Evolutionary conservation across 1,284 basidiomycete species (phyloP).

Genomic region (Sporisorium sorghi): DNA sequence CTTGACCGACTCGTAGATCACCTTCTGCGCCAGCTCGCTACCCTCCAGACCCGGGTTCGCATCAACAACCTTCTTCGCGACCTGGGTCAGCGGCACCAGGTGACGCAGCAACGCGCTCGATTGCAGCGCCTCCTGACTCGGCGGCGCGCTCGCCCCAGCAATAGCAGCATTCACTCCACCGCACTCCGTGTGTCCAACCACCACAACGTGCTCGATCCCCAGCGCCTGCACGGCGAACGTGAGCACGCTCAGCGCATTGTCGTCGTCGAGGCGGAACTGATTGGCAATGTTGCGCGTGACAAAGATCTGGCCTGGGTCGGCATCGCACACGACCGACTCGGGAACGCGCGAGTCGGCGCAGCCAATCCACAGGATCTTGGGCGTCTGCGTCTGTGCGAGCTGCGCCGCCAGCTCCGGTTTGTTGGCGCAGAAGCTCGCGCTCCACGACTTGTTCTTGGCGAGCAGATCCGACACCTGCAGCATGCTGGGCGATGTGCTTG

Average conservation of each 20-base stretch:
- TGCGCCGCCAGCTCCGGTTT: constrained; percentile 77
- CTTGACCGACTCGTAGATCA: constrained; percentile 74
- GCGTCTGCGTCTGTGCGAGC: constrained; percentile 77
- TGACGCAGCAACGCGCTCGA: constrained; percentile 57
- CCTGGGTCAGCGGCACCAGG: constrained; percentile 60
- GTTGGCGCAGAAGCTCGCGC: constrained; percentile 29
- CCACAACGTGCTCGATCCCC: constrained; percentile 84
- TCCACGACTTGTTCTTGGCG: constrained; percentile 59
- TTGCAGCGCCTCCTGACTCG: constrained; percentile 33
- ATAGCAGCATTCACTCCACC: constrained; percentile 70
- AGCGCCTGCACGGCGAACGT: constrained; percentile 83
- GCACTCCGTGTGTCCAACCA: constrained; percentile 72
- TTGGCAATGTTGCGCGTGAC: constrained; percentile 70
- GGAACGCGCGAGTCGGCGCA: constrained; percentile 68
- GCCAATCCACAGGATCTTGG: constrained; percentile 81
- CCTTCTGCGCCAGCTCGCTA: constrained; percentile 33
- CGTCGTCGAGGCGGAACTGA: constrained; percentile 79
- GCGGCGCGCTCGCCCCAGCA: constrained; percentile 43
- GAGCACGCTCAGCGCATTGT: constrained; percentile 81
- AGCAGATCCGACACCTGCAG: constrained; percentile 36
- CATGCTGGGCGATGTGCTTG: constrained; percentile 21
- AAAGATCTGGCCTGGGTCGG: constrained; percentile 67
- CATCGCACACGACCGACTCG: constrained; percentile 72
- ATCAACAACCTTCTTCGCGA: constrained; percentile 53
- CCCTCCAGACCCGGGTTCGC: constrained; percentile 33